A percentile compares a stretch with the other conserved stretches of the same genome.
phyloP scores from a whole-genome alignment of 306 rosid species.

The Styphnolobium japonicum region DNA sequence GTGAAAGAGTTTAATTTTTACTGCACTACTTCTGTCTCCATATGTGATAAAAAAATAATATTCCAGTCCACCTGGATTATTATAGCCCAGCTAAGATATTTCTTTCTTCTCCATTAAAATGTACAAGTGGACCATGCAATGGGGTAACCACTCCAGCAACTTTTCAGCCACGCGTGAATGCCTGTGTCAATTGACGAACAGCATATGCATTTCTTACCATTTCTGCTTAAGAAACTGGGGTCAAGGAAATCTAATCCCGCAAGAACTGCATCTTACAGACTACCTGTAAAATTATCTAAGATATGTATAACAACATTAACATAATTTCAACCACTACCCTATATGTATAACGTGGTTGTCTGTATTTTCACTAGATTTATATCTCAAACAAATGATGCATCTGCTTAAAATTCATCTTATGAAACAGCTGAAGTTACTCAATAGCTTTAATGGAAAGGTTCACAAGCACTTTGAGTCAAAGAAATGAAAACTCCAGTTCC shows the following conservation, averaged over 20 bases:
- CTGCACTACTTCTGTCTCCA: neutral
- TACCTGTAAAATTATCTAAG: neutral
- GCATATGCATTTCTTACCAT: neutral
- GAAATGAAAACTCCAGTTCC: neutral
- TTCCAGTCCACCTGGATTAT: neutral
- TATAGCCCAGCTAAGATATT: neutral
- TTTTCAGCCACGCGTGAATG: neutral
- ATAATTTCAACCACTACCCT: neutral
- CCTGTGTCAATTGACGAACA: neutral
- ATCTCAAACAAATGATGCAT: slow-evolving; percentile 8
- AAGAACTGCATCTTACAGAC: neutral
- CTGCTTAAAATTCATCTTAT: neutral
- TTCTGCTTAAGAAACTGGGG: neutral
- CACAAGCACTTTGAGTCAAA: neutral
- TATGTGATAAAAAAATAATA: neutral
- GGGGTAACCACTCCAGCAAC: neutral
- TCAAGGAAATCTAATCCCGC: neutral
- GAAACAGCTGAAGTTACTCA: neutral
- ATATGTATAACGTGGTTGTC: neutral
- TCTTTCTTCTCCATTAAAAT: neutral
- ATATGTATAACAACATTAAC: neutral
- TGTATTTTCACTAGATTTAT: neutral
- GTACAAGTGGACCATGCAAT: neutral
- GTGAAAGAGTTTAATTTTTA: neutral
- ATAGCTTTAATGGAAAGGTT: neutral